A percentile compares a stretch with the other conserved stretches of the same genome.
These are phyloP conservation scores for Cicer cuneatum DNA, from an alignment of 306 rosid genomes.

Conservation along the genomic window DNA sequence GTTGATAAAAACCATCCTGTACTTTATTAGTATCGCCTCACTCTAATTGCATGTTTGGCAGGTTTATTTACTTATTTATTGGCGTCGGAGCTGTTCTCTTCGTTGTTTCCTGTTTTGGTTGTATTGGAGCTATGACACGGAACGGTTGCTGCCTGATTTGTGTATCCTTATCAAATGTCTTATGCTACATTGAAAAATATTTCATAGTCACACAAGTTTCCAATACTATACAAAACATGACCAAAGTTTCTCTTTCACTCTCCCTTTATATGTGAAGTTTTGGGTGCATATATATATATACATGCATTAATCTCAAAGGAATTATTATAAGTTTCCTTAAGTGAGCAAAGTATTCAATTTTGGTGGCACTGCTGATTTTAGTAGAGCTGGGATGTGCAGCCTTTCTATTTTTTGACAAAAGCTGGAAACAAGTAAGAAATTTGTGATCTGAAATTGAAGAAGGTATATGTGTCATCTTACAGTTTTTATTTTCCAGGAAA, in stretches of 20 bases:
- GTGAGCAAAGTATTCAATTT: conserved; percentile 66
- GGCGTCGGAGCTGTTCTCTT: conserved; percentile 78
- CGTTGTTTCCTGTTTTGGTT: conserved; percentile 83
- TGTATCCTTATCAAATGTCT: conserved; percentile 71
- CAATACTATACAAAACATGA: conserved; percentile 8
- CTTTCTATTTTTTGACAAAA: conserved; percentile 85
- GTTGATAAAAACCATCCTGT: conserved; percentile 27
- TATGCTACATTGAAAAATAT: conserved; percentile 4
- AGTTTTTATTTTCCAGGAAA: conserved; percentile 55
- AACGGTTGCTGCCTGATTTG: conserved; percentile 88
- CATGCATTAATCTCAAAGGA: conserved; percentile 7
- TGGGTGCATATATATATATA: conserved; percentile 5
- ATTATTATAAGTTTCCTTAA: conserved; percentile 68
- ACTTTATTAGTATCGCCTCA: conserved; percentile 31
- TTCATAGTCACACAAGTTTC: conserved; percentile 30
- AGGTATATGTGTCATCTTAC: conserved; percentile 45
- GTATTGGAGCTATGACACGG: conserved; percentile 74
- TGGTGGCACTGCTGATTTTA: conserved; percentile 76
- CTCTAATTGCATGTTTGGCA: conserved; percentile 51
- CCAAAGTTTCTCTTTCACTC: conserved; percentile 27
- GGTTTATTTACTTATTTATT: conserved; percentile 91
- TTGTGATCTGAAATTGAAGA: conserved; percentile 43
- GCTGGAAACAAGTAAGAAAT: conserved; percentile 74
- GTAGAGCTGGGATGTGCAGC: conserved; percentile 85
- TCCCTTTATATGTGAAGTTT: background rate